These are phyloP conservation scores for Priceomyces fermenticarens DNA, from an alignment of 805 yeast species.

Conservation along the genomic window DNA sequence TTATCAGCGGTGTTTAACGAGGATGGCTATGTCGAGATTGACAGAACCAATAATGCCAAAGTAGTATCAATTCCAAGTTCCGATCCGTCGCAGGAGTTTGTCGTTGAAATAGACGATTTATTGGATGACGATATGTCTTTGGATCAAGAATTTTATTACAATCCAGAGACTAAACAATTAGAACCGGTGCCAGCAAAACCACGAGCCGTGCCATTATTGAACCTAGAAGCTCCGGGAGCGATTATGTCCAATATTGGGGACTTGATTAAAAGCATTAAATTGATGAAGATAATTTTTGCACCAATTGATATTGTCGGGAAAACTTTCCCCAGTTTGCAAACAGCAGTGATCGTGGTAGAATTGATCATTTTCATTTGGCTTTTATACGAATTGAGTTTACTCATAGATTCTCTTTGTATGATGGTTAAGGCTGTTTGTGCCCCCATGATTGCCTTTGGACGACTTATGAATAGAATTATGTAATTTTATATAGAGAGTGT, in stretches of 20 bases:
- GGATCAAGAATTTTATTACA: constrained; percentile 27
- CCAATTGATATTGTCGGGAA: constrained; percentile 39
- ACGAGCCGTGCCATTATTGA: neutral
- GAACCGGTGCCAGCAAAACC: constrained; percentile 14
- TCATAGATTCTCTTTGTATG: constrained; percentile 43
- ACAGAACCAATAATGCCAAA: neutral
- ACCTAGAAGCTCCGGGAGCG: constrained; percentile 11
- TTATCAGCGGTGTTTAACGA: constrained; percentile 16
- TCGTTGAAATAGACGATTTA: constrained; percentile 22
- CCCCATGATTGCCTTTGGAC: constrained; percentile 44
- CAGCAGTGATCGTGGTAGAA: constrained; percentile 38
- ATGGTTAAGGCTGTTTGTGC: constrained; percentile 45
- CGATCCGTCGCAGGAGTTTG: constrained; percentile 17
- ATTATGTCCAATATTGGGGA: constrained; percentile 29
- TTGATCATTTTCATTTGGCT: constrained; percentile 39
- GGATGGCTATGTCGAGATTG: neutral
- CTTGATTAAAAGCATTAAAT: constrained; percentile 30
- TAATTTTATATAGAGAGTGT: constrained; percentile 8
- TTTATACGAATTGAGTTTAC: constrained; percentile 37
- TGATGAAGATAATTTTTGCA: constrained; percentile 36
- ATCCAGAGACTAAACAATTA: constrained; percentile 31
- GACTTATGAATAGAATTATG: constrained; percentile 41
- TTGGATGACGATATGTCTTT: constrained; percentile 16
- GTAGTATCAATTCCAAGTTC: neutral
- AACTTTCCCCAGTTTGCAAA: constrained; percentile 34